phyloP scores from a whole-genome alignment of 805 yeast species.

The Yamadazyma ubonensis region DNA sequence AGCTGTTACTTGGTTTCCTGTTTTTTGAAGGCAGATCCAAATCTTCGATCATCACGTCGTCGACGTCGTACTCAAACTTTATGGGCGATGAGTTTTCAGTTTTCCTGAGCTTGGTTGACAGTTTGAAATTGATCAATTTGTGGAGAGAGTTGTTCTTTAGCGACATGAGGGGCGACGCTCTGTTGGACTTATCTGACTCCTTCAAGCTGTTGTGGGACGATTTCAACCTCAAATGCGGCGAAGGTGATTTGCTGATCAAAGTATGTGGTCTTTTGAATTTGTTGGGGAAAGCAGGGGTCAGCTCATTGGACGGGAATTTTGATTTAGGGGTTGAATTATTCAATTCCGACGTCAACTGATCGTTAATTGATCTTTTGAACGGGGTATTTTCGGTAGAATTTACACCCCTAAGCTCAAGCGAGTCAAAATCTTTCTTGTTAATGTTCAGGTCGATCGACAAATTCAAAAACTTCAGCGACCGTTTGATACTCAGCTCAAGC shows the following conservation, averaged over 20 bases:
- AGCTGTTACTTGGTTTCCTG: slow-evolving; percentile 23
- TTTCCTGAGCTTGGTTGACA: slow-evolving; percentile 29
- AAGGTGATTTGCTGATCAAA: slow-evolving; percentile 44
- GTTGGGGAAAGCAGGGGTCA: slow-evolving; percentile 19
- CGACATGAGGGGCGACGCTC: slow-evolving; percentile 3
- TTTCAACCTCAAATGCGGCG: slow-evolving; percentile 23
- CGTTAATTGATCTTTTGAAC: slow-evolving; percentile 3
- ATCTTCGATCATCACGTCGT: slow-evolving; percentile 27
- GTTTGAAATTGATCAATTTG: slow-evolving; percentile 13
- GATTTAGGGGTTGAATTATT: slow-evolving; percentile 10
- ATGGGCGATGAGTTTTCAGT: slow-evolving; percentile 24
- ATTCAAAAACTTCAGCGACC: slow-evolving; percentile 43
- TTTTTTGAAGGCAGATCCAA: slow-evolving; percentile 32
- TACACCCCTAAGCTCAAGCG: background rate
- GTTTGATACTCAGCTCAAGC: slow-evolving; percentile 28
- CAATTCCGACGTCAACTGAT: slow-evolving; percentile 1
- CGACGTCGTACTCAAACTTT: slow-evolving; percentile 24
- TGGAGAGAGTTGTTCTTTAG: slow-evolving; percentile 7
- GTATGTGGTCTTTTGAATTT: slow-evolving; percentile 46
- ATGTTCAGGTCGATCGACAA: slow-evolving; percentile 34
- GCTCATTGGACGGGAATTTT: slow-evolving; percentile 6
- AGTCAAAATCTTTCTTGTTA: slow-evolving; percentile 8
- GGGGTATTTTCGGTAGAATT: slow-evolving; percentile 6
- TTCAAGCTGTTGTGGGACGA: slow-evolving; percentile 5
- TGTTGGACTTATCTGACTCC: slow-evolving; percentile 3